Evolutionary conservation across 2,329 filamentous ascomycete genomes (phyloP).

Genomic region (Fusarium marasasianum): DNA sequence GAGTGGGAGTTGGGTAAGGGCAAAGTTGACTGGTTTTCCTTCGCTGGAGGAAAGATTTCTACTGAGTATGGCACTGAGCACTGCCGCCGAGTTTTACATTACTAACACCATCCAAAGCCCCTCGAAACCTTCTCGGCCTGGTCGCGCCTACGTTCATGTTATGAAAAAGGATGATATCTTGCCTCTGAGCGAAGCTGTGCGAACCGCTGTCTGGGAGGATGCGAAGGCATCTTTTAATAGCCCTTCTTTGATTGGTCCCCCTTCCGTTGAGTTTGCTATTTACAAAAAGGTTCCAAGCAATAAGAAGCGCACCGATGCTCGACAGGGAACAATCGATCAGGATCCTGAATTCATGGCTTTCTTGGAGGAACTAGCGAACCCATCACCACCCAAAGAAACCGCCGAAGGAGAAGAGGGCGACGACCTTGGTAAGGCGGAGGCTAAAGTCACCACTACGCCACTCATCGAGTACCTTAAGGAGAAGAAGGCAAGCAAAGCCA

Average conservation of each 20-base stretch:
- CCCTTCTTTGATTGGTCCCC: conserved; percentile 78
- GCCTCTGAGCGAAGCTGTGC: conserved; percentile 75
- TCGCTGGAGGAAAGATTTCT: conserved; percentile 73
- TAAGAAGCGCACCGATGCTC: conserved; percentile 80
- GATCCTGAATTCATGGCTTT: conserved; percentile 96
- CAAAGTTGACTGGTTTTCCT: conserved; percentile 86
- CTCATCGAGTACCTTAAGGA: conserved; percentile 90
- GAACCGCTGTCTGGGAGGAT: conserved; percentile 78
- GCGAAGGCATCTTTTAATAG: conserved; percentile 79
- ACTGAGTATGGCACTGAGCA: conserved; percentile 71
- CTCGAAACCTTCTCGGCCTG: conserved; percentile 85
- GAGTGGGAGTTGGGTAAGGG: conserved; percentile 85
- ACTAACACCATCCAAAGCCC: conserved; percentile 59
- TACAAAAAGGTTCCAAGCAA: conserved; percentile 84
- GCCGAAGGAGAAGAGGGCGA: conserved; percentile 54
- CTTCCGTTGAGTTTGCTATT: conserved; percentile 81
- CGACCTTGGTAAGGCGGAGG: conserved; percentile 58
- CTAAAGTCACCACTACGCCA: conserved; percentile 82
- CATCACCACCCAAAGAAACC: conserved; percentile 57
- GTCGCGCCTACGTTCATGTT: conserved; percentile 84
- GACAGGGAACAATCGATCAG: conserved; percentile 95
- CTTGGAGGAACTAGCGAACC: conserved; percentile 85
- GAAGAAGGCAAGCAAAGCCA: conserved; percentile 82
- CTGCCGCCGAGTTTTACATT: neutral
- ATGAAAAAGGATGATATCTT: conserved; percentile 74